Evolutionary conservation across 371 early-diverging fungal genomes (phyloP), one percentile per base, ranked within the genome.

Genomic region (Zychaea mexicana): DNA sequence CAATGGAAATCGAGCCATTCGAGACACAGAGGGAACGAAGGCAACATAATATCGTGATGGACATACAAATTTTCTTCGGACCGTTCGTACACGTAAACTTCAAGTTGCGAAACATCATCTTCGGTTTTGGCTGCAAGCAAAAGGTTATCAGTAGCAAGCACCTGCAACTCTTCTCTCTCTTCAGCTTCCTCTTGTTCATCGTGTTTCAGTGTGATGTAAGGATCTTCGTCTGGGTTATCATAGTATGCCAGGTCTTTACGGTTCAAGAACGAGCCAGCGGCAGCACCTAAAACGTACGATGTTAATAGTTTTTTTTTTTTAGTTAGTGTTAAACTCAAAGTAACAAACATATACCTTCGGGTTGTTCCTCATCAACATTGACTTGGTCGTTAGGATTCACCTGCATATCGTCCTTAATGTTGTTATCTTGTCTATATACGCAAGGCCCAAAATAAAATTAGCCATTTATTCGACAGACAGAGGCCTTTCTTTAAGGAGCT

Each of bases 41-140:
- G 97, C n/a, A 99, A 78, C 94, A 98, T 92, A 63, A 98, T 92
- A 66, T 99, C 99, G 80, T 98, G 97, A 73, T 98, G 98, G 6
- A 96, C 94, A 73, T 96, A 98, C 54, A 98, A 73, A 78, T 96
- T 95, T 72, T 91, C 93, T 52, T 92, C 88, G 15, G 76, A 83
- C 30, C 87, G 89, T 71, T 90, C 91, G 70, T 91, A 97, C 1
- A 97, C 81, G 62, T 96, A 94, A 3, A 98, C 80, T 78, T 98
- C 98, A 60, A 98, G 71, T 72, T 94, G 94, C 42, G 94, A 93
- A 31, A 98, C 85, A 33, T 97, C 97, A 71, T 98, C 97, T 71
- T 97, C 97, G 3, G 96, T 96, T 74, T 92, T 94, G 47, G 94
- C 95, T 3, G 94, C 94, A 26, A 98, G 68, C 28, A 98, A 71